Base-by-base conservation (phyloP, 129 eudicot species). In the Lactuca sativa region DNA sequence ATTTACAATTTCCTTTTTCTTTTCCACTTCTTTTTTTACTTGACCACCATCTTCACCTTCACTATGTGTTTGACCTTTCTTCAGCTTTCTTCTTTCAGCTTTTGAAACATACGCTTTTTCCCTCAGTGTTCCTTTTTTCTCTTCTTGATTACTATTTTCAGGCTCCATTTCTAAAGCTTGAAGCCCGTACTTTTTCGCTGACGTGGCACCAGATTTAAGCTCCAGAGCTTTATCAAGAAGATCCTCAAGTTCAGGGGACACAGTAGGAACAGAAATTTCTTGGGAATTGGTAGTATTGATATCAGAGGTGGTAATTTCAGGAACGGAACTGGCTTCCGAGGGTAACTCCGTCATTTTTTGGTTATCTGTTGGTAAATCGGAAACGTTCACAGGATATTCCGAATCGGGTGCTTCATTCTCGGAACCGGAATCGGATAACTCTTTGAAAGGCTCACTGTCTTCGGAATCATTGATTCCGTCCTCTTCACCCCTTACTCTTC, bases 401-500 rank as follows among this genome's bases (percentile, higher is more conserved):
- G 77, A 74, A 49, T 80, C 85, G 3, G 75, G 80, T 9, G 71
- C 71, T 79, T 92, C 91, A 59, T 77, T 74, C 67, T 86, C 96
- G 9, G 98, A 89, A 69, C 85, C 96, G 65, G 93, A 74, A 64
- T 89, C 96, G 2, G 95, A 81, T 13, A 87, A 33, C 64, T 86
- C 96, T 56, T 80, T 71, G 14, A 77, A 82, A 14, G 77, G 71
- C 56, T 74, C 92, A 17, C 59, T 76, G 63, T 81, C 85, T 64
- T 79, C 84, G 44, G 70, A 54, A 63, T 84, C 88, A 77, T 67
- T 74, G 33, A 66, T 71, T 74, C 74, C 95, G 69, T 89, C 96
- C 70, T 87, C 98, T 77, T 92, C 98, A 62, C 95, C 96, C 75
- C 95, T 92, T 68, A 89, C 92, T 81, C 96, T 87, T 80, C 98